Evolutionary conservation across 192 early-diverging fungal genomes (phyloP).

Genomic region (Tieghemiomyces parasiticus): DNA sequence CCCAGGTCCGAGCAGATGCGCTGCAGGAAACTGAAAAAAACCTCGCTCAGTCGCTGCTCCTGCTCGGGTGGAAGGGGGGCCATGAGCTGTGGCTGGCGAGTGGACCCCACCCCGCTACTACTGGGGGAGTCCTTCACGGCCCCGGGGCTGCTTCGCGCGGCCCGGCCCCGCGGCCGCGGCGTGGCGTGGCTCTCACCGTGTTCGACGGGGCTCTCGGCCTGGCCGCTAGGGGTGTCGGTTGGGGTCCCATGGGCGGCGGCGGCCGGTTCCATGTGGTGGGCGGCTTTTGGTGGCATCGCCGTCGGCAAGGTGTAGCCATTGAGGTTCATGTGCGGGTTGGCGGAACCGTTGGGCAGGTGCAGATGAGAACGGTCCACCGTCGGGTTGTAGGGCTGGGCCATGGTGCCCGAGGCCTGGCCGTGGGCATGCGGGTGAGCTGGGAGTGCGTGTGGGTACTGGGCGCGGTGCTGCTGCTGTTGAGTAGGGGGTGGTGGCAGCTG

Average conservation of each 20-base stretch:
- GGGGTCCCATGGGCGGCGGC: conserved; percentile 12
- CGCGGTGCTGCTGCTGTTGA: conserved; percentile 19
- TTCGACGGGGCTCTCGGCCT: too few relatives aligned
- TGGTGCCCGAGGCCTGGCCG: too few relatives aligned
- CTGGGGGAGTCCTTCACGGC: too few relatives aligned
- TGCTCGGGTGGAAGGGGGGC: conserved; percentile 20
- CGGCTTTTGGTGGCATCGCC: conserved; percentile 11
- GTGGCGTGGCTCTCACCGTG: too few relatives aligned
- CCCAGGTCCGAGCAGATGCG: conserved; percentile 52
- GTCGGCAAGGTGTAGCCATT: conserved; percentile 6
- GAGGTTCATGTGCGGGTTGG: conserved; percentile 14
- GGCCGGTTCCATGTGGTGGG: conserved; percentile 11
- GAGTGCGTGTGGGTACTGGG: conserved; percentile 10
- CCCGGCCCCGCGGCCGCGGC: too few relatives aligned
- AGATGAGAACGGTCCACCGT: conserved; percentile 14
- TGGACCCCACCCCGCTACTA: too few relatives aligned
- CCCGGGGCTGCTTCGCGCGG: too few relatives aligned
- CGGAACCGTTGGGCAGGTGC: conserved; percentile 11
- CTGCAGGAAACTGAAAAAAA: conserved; percentile 52
- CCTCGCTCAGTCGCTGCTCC: conserved; percentile 35
- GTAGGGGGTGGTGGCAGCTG: conserved; percentile 16
- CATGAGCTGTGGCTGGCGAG: too few relatives aligned
- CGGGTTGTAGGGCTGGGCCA: conserved; percentile 14
- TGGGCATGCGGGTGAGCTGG: too few relatives aligned
- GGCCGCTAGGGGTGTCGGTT: too few relatives aligned